Base-by-base conservation (phyloP, 2,329 filamentous ascomycete genomes). In the Exophiala calicioides region DNA sequence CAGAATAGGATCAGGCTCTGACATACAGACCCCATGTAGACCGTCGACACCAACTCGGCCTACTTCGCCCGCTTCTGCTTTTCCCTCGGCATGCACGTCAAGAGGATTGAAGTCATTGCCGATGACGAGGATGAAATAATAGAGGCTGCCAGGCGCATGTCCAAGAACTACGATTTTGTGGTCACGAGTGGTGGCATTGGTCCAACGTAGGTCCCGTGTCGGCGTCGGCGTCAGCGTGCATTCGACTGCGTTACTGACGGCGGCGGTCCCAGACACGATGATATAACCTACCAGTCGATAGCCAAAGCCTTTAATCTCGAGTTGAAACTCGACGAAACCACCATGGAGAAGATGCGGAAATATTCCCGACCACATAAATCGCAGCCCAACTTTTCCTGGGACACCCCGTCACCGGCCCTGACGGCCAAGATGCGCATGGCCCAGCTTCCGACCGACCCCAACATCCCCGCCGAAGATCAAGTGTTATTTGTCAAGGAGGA, bases 151-250 rank as follows among this genome's bases (percentile, higher is more conserved):
- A 78, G 78, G 41, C 82, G 90, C 53, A 95, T 98, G 90, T 94
- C 88, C 63, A 77, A 79, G 41, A 84, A 80, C 55, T 97, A 96
- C 65, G 93, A 97, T 68, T 88, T 97, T 65, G 88, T 98, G 34
- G 88, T 97, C 4, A 97, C 93, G 5, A 93, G 87, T 60, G 91
- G 93, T 57, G 91, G 93, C 21, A 97, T 98, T 62, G 91, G 91
- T 8, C 93, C 93, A 56, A 97, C 91, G 86, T 91, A 71, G 73
- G 84, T 68, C 47, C 54, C 46, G 41, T 18, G 36, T 44, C 8
- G 21, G 6, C 35, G 21, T 20, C 13, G n/a, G 18, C 19, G 37
- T 34, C 32, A 4, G 20, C n/a, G 5, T n/a, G 8, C 5, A 13
- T 7, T 26, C 3, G 4, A 20, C 21, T 8, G 21, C 33, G n/a